Base-by-base conservation (phyloP, 306 rosid species). In the Casuarina equisetifolia region DNA sequence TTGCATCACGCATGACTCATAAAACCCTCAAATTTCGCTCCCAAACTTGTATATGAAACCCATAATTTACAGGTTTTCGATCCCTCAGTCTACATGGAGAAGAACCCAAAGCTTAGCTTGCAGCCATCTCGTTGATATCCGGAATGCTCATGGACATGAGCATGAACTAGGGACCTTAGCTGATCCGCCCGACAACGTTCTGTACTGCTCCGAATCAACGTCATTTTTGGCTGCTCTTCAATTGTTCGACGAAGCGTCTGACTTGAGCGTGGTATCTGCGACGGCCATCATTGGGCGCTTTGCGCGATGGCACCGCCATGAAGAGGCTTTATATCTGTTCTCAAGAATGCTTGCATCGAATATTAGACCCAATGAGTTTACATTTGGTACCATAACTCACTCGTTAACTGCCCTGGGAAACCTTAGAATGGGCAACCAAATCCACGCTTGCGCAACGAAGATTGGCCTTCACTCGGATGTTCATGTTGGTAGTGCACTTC, bases 401-500 rank as follows among this genome's bases (percentile, higher is more conserved):
- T 89, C 97, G 6, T 86, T 87, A 1, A 90, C 90, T 53, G 77
- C 76, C 5, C 69, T 82, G 8, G 52, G 86, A 64, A 82, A 83
- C 54, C 76, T 85, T 78, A 44, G 12, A 15, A 40, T 80, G 55
- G 98, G 93, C 32, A 89, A 82, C 85, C 92, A 90, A 85, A 74
- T 94, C 61, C 97, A 94, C 82, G 90, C 86, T 52, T 86, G 91
- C 43, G 88, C 93, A 6, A 50, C 36, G 16, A 94, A 94, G 83
- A 63, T 78, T 32, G 88, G 93, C 61, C 75, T 92, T 79, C 82
- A 74, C 39, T 72, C 86, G 7, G 73, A 89, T 82, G 91, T 92
- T 43, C 92, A 86, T 85, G 97, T 85, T 73, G 92, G 98, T 6
- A 94, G 93, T 81, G 89, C 97, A 72, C 85, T 89, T 69, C 69